A percentile compares a stretch with the other conserved stretches of the same genome.
phyloP scores from a whole-genome alignment of 2,329 filamentous ascomycete genomes.

The Lachnellula willkommii region DNA sequence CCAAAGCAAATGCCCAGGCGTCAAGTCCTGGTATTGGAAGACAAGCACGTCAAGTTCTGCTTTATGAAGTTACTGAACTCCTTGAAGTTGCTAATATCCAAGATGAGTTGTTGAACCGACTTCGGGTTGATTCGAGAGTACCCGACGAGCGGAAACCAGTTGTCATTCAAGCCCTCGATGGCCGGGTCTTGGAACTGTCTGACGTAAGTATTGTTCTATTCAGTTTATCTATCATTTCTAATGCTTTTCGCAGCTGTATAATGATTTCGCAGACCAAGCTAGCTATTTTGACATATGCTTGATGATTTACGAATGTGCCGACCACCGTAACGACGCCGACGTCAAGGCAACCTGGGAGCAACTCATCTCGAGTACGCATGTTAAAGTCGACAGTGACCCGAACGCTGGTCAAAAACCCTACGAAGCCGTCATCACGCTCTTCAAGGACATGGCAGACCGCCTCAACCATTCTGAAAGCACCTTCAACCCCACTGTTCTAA shows the following conservation, averaged over 20 bases:
- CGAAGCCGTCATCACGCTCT: conserved; percentile 60
- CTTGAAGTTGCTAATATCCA: conserved; percentile 94
- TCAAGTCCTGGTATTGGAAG: conserved; percentile 70
- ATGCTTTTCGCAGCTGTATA: conserved; percentile 64
- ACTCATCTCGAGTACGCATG: conserved; percentile 68
- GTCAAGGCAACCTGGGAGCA: conserved; percentile 81
- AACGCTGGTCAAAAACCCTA: conserved; percentile 52
- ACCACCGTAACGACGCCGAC: conserved; percentile 81
- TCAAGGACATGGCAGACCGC: conserved; percentile 60
- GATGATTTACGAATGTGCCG: conserved; percentile 84
- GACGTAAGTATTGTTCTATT: conserved; percentile 51
- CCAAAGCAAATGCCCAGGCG: conserved; percentile 88
- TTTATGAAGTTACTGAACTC: conserved; percentile 78
- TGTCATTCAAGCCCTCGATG: conserved; percentile 65
- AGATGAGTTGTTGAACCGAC: conserved; percentile 76
- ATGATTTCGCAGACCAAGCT: conserved; percentile 83
- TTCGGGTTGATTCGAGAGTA: conserved; percentile 69
- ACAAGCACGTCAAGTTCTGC: conserved; percentile 76
- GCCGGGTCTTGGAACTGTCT: conserved; percentile 70
- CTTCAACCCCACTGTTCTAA: conserved; percentile 56
- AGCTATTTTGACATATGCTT: conserved; percentile 92
- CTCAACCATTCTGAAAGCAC: conserved; percentile 61
- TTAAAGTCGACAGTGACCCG: conserved; percentile 35
- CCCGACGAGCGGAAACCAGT: conserved; percentile 55
- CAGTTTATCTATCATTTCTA: conserved; percentile 5